Evolutionary conservation across 2,329 filamentous ascomycete genomes (phyloP).

Genomic region (Calonectria honghensis): DNA sequence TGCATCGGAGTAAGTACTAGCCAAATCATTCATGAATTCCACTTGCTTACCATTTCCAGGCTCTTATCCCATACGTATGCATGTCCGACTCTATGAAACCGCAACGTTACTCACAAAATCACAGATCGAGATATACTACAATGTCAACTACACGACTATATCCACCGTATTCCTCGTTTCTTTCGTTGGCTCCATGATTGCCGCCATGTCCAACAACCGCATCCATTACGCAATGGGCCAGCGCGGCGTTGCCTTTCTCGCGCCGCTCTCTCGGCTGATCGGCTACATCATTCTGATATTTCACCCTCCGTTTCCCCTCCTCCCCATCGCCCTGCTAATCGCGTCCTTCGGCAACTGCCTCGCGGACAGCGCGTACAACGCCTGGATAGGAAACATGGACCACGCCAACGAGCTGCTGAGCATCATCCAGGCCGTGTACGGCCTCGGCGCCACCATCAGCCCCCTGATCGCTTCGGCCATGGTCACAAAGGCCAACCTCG

Average conservation of each 20-base stretch:
- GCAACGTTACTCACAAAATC: neutral
- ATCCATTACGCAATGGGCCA: slow-evolving; percentile 8
- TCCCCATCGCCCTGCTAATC: neutral
- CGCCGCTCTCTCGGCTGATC: neutral
- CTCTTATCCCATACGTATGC: slow-evolving; percentile 8
- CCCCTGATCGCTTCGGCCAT: neutral
- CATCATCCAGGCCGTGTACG: neutral
- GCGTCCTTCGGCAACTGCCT: neutral
- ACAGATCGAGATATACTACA: slow-evolving; percentile 2
- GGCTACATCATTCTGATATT: slow-evolving; percentile 4
- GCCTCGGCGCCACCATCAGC: neutral
- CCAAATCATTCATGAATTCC: too few relatives aligned
- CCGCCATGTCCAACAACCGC: slow-evolving; percentile 2
- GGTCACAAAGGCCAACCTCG: slow-evolving; percentile 1
- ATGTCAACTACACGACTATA: slow-evolving; percentile 4
- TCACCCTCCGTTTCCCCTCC: slow-evolving; percentile 4
- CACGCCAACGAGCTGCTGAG: slow-evolving; percentile 9
- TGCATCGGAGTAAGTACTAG: neutral
- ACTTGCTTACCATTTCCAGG: neutral
- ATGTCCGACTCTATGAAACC: neutral
- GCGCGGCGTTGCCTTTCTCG: slow-evolving; percentile 3
- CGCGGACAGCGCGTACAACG: slow-evolving; percentile 10
- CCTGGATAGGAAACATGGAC: slow-evolving; percentile 22
- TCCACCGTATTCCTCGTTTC: slow-evolving; percentile 9
- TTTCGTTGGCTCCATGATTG: neutral